Percentiles rank a stretch among this genome's conserved stretches.
phyloP scores from a whole-genome alignment of 1,284 basidiomycete species.

The Ganoderma multipileum region DNA sequence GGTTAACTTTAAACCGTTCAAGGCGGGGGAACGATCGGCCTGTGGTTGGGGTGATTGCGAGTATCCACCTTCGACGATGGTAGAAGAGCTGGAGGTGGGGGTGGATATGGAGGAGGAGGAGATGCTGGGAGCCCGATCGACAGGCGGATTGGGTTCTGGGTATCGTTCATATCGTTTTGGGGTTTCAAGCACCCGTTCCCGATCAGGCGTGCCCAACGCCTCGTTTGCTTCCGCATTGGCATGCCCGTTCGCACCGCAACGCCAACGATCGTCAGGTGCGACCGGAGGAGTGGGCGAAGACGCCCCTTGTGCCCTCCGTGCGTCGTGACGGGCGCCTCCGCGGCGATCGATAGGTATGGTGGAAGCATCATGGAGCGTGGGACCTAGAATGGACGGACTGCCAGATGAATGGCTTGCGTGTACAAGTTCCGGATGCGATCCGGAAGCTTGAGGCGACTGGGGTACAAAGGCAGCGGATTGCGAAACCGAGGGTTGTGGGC shows the following conservation, averaged over 20 bases:
- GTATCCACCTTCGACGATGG: not conserved
- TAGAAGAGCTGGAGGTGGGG: not conserved
- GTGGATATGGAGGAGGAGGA: not conserved
- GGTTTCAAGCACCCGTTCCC: not conserved
- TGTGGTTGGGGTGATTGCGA: not conserved
- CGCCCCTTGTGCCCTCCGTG: not conserved
- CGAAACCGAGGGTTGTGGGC: not conserved
- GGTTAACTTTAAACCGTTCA: not conserved
- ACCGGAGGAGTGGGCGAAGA: slow-evolving; percentile 1
- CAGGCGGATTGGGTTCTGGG: slow-evolving; percentile 5
- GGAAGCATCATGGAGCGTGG: slow-evolving; percentile 8
- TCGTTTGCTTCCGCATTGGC: slow-evolving; percentile 5
- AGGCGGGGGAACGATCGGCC: not conserved
- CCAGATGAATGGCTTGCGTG: slow-evolving; percentile 2
- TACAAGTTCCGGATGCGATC: not conserved
- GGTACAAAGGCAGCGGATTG: not conserved
- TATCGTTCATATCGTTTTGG: not conserved
- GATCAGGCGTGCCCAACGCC: slow-evolving; percentile 1
- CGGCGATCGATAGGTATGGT: slow-evolving; percentile 11
- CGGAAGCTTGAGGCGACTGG: not conserved
- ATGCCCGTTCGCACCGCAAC: slow-evolving; percentile 1
- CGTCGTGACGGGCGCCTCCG: slow-evolving; percentile 1
- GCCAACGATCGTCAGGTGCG: slow-evolving; percentile 4
- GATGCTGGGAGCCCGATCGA: not conserved
- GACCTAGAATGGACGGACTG: not conserved